phyloP scores from a whole-genome alignment of 306 rosid genomes.

The Pterocarpus macrocarpus region DNA sequence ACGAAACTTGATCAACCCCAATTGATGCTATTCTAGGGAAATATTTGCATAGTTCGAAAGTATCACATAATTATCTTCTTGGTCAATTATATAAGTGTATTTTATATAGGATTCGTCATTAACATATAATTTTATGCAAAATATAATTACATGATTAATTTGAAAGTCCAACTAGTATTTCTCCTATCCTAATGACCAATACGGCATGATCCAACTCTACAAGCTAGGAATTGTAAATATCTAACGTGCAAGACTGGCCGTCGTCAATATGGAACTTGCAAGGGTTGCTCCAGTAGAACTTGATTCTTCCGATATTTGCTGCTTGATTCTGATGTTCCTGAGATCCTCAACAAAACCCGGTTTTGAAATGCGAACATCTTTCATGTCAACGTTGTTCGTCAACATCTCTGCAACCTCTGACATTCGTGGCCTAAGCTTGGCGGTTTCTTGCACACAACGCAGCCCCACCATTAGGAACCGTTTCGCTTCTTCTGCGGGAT shows the following conservation, averaged over 20 bases:
- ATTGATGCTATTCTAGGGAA: too few species aligned
- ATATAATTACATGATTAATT: too few species aligned
- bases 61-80: too few species aligned
- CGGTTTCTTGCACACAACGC: conserved; percentile 79
- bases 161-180: too few species aligned
- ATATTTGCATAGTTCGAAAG: too few species aligned
- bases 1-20: neutral
- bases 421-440: conserved; percentile 70
- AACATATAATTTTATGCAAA: too few species aligned
- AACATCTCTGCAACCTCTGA: conserved; percentile 61
- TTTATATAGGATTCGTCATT: too few species aligned
- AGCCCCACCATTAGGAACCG: conserved; percentile 72
- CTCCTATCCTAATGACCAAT: neutral
- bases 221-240: neutral
- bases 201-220: neutral
- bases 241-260: conserved; percentile 44
- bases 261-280: conserved; percentile 35
- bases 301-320: conserved; percentile 41
- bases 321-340: conserved; percentile 55
- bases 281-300: conserved; percentile 23
- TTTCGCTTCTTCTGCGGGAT: conserved; percentile 59
- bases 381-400: conserved; percentile 46
- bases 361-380: conserved; percentile 51
- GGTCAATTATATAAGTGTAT: too few species aligned
- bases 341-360: conserved; percentile 76